These are phyloP conservation scores for Wickerhamiella kurtzmanii DNA, from an alignment of 805 yeast species.

Conservation along the genomic window DNA sequence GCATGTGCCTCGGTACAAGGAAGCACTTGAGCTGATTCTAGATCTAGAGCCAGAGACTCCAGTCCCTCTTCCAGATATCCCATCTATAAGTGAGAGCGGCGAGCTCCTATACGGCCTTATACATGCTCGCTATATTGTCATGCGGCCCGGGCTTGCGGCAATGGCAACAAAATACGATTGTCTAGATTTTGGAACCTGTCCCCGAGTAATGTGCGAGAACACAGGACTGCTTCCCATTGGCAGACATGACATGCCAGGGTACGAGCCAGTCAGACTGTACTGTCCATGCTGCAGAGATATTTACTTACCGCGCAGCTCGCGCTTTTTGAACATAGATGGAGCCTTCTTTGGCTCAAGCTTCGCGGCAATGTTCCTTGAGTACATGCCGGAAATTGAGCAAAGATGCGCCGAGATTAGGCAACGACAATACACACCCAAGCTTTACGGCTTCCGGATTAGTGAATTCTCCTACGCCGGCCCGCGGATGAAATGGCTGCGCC, in stretches of 20 bases:
- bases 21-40: slow-evolving; percentile 78
- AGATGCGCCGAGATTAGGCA: slow-evolving; percentile 50
- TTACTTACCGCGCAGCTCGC: slow-evolving; percentile 74
- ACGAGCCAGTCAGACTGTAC: slow-evolving; percentile 79
- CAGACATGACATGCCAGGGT: slow-evolving; percentile 77
- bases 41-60: slow-evolving; percentile 58
- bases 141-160: slow-evolving; percentile 77
- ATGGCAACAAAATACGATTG: slow-evolving; percentile 83
- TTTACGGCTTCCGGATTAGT: slow-evolving; percentile 77
- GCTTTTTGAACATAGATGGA: slow-evolving; percentile 83
- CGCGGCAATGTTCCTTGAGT: slow-evolving; percentile 81
- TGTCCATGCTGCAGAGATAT: slow-evolving; percentile 93
- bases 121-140: slow-evolving; percentile 80
- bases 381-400: slow-evolving; percentile 79
- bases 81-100: slow-evolving; percentile 76
- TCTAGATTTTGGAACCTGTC: slow-evolving; percentile 83
- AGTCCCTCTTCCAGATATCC: slow-evolving; percentile 50
- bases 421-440: slow-evolving; percentile 44
- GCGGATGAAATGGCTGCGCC: slow-evolving; percentile 92
- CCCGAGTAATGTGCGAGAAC: slow-evolving; percentile 78
- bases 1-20: slow-evolving; percentile 80
- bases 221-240: slow-evolving; percentile 89
- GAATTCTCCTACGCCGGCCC: slow-evolving; percentile 70
- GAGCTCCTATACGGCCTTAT: slow-evolving; percentile 86
- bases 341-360: slow-evolving; percentile 95